phyloP scores from a whole-genome alignment of 192 early-diverging fungal genomes.

The Lobosporangium transversale region DNA sequence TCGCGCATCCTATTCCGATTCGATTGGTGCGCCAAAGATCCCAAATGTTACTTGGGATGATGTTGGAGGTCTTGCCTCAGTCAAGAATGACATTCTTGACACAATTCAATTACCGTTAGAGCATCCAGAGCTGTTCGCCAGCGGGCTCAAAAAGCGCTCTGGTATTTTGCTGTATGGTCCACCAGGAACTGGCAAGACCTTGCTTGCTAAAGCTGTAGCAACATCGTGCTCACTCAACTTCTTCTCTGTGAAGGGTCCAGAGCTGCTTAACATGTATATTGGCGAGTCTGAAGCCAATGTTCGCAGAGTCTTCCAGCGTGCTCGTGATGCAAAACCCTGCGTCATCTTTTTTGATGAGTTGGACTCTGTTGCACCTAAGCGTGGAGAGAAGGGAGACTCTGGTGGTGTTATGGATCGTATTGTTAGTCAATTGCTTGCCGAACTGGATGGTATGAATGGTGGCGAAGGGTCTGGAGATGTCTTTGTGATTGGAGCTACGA shows the following conservation, averaged over 20 bases:
- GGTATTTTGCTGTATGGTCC: conserved; percentile 96
- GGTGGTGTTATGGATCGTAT: conserved; percentile 99
- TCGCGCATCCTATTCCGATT: conserved; percentile 86
- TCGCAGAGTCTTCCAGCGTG: conserved; percentile 92
- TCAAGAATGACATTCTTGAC: conserved; percentile 93
- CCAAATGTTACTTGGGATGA: conserved; percentile 99
- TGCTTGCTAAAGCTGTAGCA: conserved; percentile 98
- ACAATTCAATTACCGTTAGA: conserved; percentile 96
- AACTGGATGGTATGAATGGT: conserved; percentile 93
- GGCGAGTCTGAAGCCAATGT: conserved; percentile 99
- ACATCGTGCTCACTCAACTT: conserved; percentile 98
- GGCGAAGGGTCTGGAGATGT: conserved; percentile 74
- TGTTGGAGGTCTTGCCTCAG: conserved; percentile 92
- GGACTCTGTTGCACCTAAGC: conserved; percentile 97
- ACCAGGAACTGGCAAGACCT: conserved; percentile 98
- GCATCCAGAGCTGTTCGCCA: conserved; percentile 94
- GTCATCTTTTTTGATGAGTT: conserved; percentile 99
- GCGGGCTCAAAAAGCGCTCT: conserved; percentile 93
- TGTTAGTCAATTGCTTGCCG: conserved; percentile 94
- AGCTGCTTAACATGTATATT: conserved; percentile 99
- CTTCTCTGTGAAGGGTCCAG: conserved; percentile 98
- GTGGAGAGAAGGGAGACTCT: conserved; percentile 97
- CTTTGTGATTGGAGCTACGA: conserved; percentile 99
- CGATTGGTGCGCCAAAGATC: conserved; percentile 97
- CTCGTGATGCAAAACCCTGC: conserved; percentile 96